Base-by-base conservation (phyloP, 352 stramenopile species). In the Pythium sp. region DNA sequence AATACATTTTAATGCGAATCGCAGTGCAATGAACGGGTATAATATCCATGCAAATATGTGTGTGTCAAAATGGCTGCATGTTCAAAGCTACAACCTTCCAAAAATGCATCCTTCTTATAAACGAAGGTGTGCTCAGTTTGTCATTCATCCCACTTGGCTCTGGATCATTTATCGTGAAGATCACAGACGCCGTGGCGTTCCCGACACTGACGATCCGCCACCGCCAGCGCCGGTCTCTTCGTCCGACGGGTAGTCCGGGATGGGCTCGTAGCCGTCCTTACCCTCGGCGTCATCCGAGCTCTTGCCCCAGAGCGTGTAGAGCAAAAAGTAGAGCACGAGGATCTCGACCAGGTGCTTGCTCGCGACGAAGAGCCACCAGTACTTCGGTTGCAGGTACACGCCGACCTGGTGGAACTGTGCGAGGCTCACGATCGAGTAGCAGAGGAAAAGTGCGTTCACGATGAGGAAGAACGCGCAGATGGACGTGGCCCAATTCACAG, bases 401-500 rank as follows among this genome's bases (percentile, higher is more conserved):
- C 90, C 89, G 61, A 97, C 79, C 59, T 84, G 71, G 61, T 97
- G 84, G 72, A 94, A 98, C 49, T 95, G 89, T 15, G 87, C 65
- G 38, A 98, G 75, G 61, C 97, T 89, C 49, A 93, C 79, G 66
- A 94, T 84, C 63, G 84, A 90, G 70, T 91, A 92, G 22, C 72
- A 80, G 57, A 98, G 86, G 67, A 98, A 90, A 28, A 95, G 79
- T 7, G 84, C 82, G 59, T 97, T 93, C 9, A 94, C 88, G n/a
- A 98, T 73, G 70, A 99, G 97, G 74, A 99, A 99, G 58, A 97
- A 80, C 36, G 97, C 97, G 47, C 95, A 97, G 58, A 97, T 98
- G 4, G 95, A 87, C 18, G 95, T 98, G 49, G 98, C 98, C 86
- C 92, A 98, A 38, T 98, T 93, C 57, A 99, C 98, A 4, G 94